Percentiles rank a stretch among this genome's conserved stretches.
Conservation (phyloP, 192 early-diverging fungal species). For the Radiomyces spectabilis region DNA sequence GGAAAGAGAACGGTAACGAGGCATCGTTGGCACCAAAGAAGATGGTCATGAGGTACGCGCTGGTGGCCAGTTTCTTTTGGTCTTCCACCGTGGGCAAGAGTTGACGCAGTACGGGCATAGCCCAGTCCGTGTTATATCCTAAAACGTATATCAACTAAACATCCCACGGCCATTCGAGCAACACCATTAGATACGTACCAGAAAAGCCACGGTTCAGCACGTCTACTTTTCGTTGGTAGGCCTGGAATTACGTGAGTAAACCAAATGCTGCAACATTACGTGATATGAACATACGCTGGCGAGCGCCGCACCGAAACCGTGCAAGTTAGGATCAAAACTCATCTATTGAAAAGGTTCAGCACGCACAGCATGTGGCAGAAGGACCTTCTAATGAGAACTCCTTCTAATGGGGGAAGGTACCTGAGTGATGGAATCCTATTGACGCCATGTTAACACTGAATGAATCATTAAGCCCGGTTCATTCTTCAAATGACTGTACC, state of each 20-base stretch:
- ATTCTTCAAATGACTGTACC: neutral
- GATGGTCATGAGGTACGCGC: constrained; percentile 55
- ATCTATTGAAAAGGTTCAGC: neutral
- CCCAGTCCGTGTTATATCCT: constrained; percentile 66
- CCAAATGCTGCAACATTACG: neutral
- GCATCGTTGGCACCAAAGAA: constrained; percentile 86
- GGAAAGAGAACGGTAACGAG: constrained; percentile 29
- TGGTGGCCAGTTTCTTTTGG: constrained; percentile 4
- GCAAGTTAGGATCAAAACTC: constrained; percentile 17
- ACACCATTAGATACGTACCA: constrained; percentile 31
- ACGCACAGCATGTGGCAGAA: neutral
- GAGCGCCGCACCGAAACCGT: constrained; percentile 9
- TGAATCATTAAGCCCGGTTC: neutral
- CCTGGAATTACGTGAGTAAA: constrained; percentile 30
- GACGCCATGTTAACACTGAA: neutral
- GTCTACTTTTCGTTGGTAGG: constrained; percentile 64
- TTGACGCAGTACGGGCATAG: constrained; percentile 40
- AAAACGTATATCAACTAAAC: neutral
- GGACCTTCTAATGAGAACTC: neutral
- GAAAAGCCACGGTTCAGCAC: constrained; percentile 75
- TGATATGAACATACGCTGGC: constrained; percentile 15
- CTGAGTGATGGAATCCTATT: constrained; percentile 42
- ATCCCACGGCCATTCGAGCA: neutral
- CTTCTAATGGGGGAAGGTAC: constrained; percentile 1
- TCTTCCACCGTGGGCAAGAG: constrained; percentile 39